Percentiles rank a stretch among this genome's conserved stretches.
phyloP scores from a whole-genome alignment of 202 grass and related monocot genomes.

The Digitaria exilis region DNA sequence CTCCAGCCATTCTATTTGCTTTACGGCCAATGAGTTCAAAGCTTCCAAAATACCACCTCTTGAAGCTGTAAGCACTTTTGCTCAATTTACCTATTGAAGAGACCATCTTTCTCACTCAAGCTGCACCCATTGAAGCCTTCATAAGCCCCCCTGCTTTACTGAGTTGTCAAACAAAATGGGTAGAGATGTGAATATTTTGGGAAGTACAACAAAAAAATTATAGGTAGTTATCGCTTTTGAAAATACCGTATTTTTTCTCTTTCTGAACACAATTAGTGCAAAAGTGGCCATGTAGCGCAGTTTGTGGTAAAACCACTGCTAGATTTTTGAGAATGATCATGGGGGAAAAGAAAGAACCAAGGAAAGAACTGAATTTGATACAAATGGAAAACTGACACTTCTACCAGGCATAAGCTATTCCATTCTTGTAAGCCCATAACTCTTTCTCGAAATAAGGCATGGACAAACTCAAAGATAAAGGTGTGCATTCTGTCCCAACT shows the following conservation, averaged over 20 bases:
- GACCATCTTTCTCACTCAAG: neutral
- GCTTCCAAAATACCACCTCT: neutral
- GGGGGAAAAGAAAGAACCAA: neutral
- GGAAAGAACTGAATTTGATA: neutral
- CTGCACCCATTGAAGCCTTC: neutral
- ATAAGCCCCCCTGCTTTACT: neutral
- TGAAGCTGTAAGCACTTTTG: neutral
- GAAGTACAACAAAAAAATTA: neutral
- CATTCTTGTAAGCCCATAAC: neutral
- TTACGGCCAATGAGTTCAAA: neutral
- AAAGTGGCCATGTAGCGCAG: neutral
- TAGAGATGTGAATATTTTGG: neutral
- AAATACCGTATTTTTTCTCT: slow-evolving; percentile 7
- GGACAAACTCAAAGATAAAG: neutral
- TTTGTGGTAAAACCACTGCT: neutral
- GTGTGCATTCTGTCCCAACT: neutral
- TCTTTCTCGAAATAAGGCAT: slow-evolving; percentile 8
- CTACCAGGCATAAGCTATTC: neutral
- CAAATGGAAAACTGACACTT: neutral
- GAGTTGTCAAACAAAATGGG: neutral
- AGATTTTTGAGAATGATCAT: neutral
- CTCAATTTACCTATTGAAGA: neutral
- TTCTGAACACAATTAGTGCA: neutral
- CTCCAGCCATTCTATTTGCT: neutral
- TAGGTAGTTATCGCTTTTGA: neutral